These are phyloP conservation scores for Exophiala bonariae DNA, from an alignment of 2,329 filamentous ascomycete species.

Conservation along the genomic window DNA sequence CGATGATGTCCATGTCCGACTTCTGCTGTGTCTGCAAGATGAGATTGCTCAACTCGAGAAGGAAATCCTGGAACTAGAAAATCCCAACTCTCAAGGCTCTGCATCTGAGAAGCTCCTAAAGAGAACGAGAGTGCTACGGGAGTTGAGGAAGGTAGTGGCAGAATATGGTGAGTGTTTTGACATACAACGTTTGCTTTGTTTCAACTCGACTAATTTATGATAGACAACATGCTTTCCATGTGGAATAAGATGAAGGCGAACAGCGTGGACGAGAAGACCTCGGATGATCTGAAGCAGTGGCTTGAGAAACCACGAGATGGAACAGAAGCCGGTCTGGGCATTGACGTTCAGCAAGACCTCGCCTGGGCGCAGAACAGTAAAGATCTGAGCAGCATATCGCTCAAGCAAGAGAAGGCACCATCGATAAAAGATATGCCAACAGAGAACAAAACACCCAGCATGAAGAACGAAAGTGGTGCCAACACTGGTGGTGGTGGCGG, in stretches of 20 bases:
- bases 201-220: conserved; percentile 4
- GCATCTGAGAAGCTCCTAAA: conserved; percentile 17
- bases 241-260: conserved; percentile 28
- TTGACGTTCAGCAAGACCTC: conserved; percentile 21
- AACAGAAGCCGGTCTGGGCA: conserved; percentile 14
- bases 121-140: conserved; percentile 25
- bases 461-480: neutral
- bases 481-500: neutral
- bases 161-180: conserved; percentile 26
- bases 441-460: neutral
- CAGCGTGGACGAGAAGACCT: conserved; percentile 19
- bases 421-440: neutral
- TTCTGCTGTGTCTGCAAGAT: conserved; percentile 37
- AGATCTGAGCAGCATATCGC: conserved; percentile 24
- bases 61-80: conserved; percentile 31
- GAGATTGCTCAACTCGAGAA: conserved; percentile 34
- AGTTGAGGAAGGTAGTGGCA: conserved; percentile 25
- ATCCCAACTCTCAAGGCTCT: conserved; percentile 4
- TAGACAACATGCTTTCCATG: conserved; percentile 28
- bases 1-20: conserved; percentile 31
- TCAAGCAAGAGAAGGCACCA: conserved; percentile 16
- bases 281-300: conserved; percentile 22
- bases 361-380: conserved; percentile 24
- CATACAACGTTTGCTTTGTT: neutral
- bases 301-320: conserved; percentile 16